Evolutionary conservation across 768 basidiomycete species (phyloP).

Genomic region (Glaciozyma antarctica): DNA sequence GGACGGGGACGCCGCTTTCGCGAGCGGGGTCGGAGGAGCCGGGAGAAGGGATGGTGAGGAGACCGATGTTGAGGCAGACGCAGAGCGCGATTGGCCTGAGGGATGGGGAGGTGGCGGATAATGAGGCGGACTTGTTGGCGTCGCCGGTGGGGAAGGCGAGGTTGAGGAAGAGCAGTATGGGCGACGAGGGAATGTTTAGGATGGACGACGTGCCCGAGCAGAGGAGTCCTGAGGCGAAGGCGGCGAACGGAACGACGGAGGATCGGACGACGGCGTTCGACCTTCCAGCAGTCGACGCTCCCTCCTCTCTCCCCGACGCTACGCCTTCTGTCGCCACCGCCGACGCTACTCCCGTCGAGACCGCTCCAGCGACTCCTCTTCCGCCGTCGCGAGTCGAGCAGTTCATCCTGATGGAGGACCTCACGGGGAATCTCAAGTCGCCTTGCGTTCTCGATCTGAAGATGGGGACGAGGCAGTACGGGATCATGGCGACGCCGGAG

Average conservation of each 20-base stretch:
- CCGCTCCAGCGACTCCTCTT: not conserved
- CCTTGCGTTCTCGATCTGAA: slow-evolving; percentile 97
- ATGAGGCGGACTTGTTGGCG: not conserved
- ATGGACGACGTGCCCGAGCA: slow-evolving; percentile 29
- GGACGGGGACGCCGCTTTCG: not conserved
- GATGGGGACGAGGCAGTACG: slow-evolving; percentile 99
- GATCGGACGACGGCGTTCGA: not conserved
- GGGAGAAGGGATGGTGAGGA: slow-evolving; percentile 1
- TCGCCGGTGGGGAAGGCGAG: not conserved
- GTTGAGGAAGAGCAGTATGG: slow-evolving; percentile 6
- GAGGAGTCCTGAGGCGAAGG: not conserved
- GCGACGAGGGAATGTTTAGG: slow-evolving; percentile 20
- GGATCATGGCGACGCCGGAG: slow-evolving; percentile 77
- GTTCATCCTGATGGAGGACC: slow-evolving; percentile 97
- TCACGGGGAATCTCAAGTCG: slow-evolving; percentile 79
- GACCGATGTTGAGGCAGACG: slow-evolving; percentile 16
- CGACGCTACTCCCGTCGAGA: not conserved
- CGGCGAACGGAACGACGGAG: not conserved
- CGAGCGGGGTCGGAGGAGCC: not conserved
- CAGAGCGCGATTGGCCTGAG: slow-evolving; percentile 7
- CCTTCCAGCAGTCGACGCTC: not conserved
- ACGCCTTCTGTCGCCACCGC: not conserved
- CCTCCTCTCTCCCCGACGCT: not conserved
- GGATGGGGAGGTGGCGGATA: not conserved
- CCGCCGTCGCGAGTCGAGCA: slow-evolving; percentile 72